These are phyloP conservation scores for Pelargonium fulgidum DNA, from an alignment of 441 rosid genomes.

Conservation along the genomic window DNA sequence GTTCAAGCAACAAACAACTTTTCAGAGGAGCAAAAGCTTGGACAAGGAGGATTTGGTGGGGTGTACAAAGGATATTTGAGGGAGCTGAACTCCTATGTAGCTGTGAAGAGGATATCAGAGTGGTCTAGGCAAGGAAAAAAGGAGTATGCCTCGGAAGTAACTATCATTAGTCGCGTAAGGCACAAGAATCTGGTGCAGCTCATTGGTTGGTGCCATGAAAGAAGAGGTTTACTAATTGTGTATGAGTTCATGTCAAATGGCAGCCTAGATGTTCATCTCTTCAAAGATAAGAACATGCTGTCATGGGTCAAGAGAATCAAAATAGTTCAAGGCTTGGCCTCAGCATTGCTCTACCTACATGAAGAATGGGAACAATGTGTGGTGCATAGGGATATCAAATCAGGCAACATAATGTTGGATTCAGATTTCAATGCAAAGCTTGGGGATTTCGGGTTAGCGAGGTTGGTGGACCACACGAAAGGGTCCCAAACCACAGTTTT, in stretches of 20 bases:
- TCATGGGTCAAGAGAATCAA: not conserved
- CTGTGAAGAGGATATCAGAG: not conserved
- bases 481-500: not conserved
- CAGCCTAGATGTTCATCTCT: not conserved
- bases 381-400: not conserved
- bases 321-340: not conserved
- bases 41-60: not conserved
- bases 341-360: not conserved
- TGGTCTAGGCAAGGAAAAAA: not conserved
- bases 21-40: not conserved
- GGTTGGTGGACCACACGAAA: not conserved
- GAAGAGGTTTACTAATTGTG: not conserved
- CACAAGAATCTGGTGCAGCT: not conserved
- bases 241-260: not conserved
- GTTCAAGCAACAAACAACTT: not conserved
- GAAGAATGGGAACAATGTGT: not conserved
- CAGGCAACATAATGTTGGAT: not conserved
- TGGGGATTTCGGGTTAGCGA: not conserved
- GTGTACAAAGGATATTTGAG: not conserved
- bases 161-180: not conserved
- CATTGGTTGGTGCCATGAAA: not conserved
- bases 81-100: not conserved
- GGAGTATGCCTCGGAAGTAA: not conserved
- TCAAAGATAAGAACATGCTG: not conserved
- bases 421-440: not conserved